Percentiles rank a stretch among this genome's conserved stretches.
These are phyloP conservation scores for Intubia oerlemansii DNA, from an alignment of 2,329 filamentous ascomycete species.

Conservation along the genomic window DNA sequence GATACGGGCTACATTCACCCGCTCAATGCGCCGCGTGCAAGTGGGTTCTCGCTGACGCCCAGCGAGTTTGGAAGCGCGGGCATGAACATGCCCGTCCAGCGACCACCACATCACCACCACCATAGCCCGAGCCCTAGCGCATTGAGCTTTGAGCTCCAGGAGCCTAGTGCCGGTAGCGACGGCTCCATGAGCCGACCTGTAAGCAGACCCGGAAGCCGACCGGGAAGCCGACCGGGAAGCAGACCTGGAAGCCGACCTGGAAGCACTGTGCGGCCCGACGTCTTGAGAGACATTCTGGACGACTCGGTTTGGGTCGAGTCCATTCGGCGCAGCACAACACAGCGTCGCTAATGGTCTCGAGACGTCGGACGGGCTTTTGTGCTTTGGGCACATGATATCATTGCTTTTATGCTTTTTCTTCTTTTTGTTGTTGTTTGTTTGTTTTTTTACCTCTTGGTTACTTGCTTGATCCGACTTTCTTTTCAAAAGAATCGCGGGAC, in stretches of 20 bases:
- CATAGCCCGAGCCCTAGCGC: slow-evolving; percentile 27
- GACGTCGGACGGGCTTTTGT: background rate
- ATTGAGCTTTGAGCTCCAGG: slow-evolving; percentile 37
- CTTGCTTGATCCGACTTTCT: no score
- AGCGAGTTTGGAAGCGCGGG: no score
- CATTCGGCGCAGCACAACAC: slow-evolving; percentile 71
- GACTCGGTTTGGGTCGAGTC: slow-evolving; percentile 87
- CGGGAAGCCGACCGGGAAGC: slow-evolving; percentile 8
- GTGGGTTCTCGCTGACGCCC: slow-evolving; percentile 7
- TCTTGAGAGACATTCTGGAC: slow-evolving; percentile 68
- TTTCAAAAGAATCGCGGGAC: no score
- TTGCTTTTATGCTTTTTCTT: no score
- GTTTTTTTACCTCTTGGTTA: no score
- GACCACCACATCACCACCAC: slow-evolving; percentile 13
- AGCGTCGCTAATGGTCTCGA: no score
- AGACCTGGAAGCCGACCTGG: slow-evolving; percentile 31
- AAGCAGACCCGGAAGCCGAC: no score
- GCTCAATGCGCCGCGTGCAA: slow-evolving; percentile 26
- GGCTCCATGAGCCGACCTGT: no score
- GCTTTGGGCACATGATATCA: no score
- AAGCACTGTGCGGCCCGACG: slow-evolving; percentile 50
- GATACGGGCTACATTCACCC: slow-evolving; percentile 25
- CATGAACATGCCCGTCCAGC: no score
- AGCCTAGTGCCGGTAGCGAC: no score
- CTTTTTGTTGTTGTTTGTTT: slow-evolving; percentile 4